Evolutionary conservation across 2,329 filamentous ascomycete species (phyloP).

Genomic region (Fusarium annulatum): DNA sequence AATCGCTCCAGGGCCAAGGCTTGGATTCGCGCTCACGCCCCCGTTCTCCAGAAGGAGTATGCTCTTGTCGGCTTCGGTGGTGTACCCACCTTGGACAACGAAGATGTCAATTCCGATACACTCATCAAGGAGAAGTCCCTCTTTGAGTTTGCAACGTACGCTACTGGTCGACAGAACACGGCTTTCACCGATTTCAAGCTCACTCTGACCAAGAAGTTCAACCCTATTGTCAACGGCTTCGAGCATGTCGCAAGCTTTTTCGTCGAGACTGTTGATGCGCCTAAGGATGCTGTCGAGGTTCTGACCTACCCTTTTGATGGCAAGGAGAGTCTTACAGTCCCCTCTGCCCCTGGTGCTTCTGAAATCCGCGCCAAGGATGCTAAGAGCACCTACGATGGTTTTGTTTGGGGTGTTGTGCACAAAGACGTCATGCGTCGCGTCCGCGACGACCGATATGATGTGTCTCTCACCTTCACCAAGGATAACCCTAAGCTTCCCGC

Average conservation of each 20-base stretch:
- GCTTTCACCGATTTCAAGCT: conserved; percentile 91
- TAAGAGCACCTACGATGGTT: conserved; percentile 83
- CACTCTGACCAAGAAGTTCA: conserved; percentile 86
- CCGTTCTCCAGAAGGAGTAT: conserved; percentile 82
- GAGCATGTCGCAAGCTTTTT: conserved; percentile 80
- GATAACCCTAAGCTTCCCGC: conserved; percentile 88
- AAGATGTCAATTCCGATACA: conserved; percentile 50
- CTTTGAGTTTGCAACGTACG: conserved; percentile 88
- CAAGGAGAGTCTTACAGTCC: conserved; percentile 83
- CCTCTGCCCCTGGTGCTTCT: conserved; percentile 68
- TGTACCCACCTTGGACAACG: conserved; percentile 60
- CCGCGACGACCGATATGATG: conserved; percentile 92
- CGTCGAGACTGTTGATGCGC: conserved; percentile 77
- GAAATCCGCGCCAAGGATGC: conserved; percentile 64
- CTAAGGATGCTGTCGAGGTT: conserved; percentile 80
- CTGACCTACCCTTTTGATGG: conserved; percentile 91
- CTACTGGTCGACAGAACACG: conserved; percentile 90
- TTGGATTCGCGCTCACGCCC: conserved; percentile 82
- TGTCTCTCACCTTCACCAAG: conserved; percentile 92
- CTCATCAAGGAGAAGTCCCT: conserved; percentile 87
- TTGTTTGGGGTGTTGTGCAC: conserved; percentile 95
- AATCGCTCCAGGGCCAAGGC: conserved; percentile 84
- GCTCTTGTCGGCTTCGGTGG: conserved; percentile 84
- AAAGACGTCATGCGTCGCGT: conserved; percentile 93
- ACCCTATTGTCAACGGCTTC: conserved; percentile 71